These are phyloP conservation scores for Colletotrichum liaoningense DNA, from an alignment of 2,329 filamentous ascomycete species.

Conservation along the genomic window DNA sequence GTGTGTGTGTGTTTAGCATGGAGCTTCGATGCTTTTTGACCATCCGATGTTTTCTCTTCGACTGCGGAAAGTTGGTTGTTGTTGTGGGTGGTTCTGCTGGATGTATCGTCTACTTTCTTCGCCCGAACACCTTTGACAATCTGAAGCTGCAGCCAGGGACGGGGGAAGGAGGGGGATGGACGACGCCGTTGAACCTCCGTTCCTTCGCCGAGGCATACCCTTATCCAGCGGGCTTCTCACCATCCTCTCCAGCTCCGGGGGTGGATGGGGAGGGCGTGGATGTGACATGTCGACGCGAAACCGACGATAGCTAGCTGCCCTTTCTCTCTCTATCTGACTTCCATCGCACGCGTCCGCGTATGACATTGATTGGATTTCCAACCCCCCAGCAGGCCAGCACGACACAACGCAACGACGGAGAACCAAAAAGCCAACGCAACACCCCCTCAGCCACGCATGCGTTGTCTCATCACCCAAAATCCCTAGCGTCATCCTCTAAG, in stretches of 20 bases:
- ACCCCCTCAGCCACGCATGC: neutral
- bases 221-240: neutral
- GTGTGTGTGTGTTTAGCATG: too few species aligned
- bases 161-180: neutral
- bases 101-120: neutral
- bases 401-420: too few species aligned
- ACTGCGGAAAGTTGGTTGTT: neutral
- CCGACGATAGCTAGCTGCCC: neutral
- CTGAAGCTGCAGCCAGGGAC: too few species aligned
- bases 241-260: too few species aligned
- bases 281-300: neutral
- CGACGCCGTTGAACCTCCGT: slow-evolving; percentile 1
- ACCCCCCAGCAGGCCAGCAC: too few species aligned
- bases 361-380: neutral
- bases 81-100: neutral
- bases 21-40: neutral
- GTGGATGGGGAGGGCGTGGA: neutral
- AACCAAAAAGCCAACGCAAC: too few species aligned
- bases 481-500: slow-evolving; percentile 11
- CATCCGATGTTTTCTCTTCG: slow-evolving; percentile 3
- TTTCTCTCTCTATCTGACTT: neutral
- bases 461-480: neutral
- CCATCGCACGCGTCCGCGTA: neutral
- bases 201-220: neutral
- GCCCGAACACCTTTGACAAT: neutral